phyloP scores from a whole-genome alignment of 345 rosid species.

The Aquilaria malaccensis region DNA sequence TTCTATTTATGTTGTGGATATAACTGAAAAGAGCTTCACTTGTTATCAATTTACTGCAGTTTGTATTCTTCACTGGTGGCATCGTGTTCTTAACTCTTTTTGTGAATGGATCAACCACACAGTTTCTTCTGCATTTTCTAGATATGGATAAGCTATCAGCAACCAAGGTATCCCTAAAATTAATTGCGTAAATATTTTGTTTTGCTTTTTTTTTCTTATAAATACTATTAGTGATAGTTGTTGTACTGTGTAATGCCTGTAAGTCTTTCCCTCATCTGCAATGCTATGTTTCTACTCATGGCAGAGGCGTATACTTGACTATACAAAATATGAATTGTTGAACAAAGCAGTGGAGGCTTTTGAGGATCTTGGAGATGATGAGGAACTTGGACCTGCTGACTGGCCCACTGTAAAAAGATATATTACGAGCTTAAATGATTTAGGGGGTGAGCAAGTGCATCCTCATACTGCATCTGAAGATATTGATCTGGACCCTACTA shows the following conservation, averaged over 20 bases:
- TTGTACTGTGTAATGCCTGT: background rate
- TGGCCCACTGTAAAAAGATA: constrained; percentile 83
- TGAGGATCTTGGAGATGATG: constrained; percentile 91
- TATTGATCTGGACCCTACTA: constrained; percentile 51
- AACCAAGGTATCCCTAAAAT: constrained; percentile 52
- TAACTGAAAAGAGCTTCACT: background rate
- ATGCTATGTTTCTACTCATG: constrained; percentile 10
- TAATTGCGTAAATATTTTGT: constrained; percentile 6
- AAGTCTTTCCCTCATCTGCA: constrained; percentile 1
- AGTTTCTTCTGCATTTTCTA: constrained; percentile 66
- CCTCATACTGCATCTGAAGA: constrained; percentile 45
- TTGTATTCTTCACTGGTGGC: constrained; percentile 93
- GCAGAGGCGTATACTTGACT: constrained; percentile 80
- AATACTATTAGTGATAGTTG: background rate
- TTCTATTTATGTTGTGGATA: background rate
- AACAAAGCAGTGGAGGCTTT: constrained; percentile 74
- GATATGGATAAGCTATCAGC: constrained; percentile 66
- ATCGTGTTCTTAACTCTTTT: constrained; percentile 87
- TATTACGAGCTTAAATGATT: constrained; percentile 52
- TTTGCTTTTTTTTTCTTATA: background rate
- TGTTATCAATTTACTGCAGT: constrained; percentile 34
- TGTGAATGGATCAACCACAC: constrained; percentile 90
- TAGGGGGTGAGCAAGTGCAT: constrained; percentile 52
- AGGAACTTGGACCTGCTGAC: constrained; percentile 95
- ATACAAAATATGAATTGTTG: constrained; percentile 84